phyloP scores from a whole-genome alignment of 805 yeast genomes.

The Ogataea saltuana region DNA sequence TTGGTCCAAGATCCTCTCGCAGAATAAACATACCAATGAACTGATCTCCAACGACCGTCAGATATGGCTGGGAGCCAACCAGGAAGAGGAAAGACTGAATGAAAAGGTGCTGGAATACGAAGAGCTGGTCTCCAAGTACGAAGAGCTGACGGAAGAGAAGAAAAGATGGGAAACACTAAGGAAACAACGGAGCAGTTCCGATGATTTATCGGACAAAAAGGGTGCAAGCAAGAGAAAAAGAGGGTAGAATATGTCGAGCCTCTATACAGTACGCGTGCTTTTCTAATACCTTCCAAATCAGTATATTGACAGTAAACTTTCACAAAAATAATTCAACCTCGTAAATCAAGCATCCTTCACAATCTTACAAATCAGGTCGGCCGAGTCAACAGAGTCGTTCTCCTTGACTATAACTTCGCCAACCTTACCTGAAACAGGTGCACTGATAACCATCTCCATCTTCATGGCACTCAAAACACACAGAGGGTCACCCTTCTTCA shows the following conservation, averaged over 20 bases:
- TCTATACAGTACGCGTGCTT: too few species aligned
- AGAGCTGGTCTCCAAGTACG: slow-evolving; percentile 29
- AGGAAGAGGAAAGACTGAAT: slow-evolving; percentile 18
- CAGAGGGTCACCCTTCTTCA: slow-evolving; percentile 94
- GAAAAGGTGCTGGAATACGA: slow-evolving; percentile 30
- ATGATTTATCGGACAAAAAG: slow-evolving; percentile 21
- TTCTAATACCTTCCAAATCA: too few species aligned
- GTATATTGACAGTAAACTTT: background rate
- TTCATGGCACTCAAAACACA: slow-evolving; percentile 97
- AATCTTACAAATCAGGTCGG: slow-evolving; percentile 76
- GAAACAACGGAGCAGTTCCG: slow-evolving; percentile 4
- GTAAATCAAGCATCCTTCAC: slow-evolving; percentile 37
- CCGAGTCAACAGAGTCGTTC: slow-evolving; percentile 95
- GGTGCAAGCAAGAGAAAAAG: slow-evolving; percentile 15
- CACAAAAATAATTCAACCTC: background rate
- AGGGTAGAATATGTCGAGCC: background rate
- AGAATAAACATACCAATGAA: slow-evolving; percentile 54
- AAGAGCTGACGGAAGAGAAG: slow-evolving; percentile 17
- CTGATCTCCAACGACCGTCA: slow-evolving; percentile 36
- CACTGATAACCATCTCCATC: slow-evolving; percentile 98
- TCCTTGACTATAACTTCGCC: slow-evolving; percentile 76
- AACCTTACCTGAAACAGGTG: slow-evolving; percentile 85
- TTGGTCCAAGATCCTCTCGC: slow-evolving; percentile 64
- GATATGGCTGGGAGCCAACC: slow-evolving; percentile 22
- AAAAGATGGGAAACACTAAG: slow-evolving; percentile 28